Conservation (phyloP, 2,329 filamentous ascomycete species). For the Metarhizium sp. region DNA sequence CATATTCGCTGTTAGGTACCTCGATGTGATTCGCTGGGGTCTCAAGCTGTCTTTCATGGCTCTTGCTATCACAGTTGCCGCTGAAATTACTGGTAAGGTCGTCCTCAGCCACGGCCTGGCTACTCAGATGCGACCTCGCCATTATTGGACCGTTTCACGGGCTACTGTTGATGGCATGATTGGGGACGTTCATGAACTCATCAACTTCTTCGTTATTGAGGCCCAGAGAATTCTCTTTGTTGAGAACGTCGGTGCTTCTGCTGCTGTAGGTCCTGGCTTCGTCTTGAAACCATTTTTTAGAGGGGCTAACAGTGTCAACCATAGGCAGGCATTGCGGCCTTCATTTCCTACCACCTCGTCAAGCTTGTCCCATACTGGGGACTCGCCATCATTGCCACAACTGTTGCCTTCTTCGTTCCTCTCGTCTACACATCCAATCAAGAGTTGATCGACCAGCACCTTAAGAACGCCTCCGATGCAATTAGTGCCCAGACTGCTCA, state of each 20-base stretch:
- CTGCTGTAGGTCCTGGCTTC: slow-evolving; percentile 38
- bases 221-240: slow-evolving; percentile 58
- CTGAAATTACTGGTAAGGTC: slow-evolving; percentile 52
- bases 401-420: slow-evolving; percentile 51
- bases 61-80: slow-evolving; percentile 48
- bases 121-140: slow-evolving; percentile 56
- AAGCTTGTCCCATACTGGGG: slow-evolving; percentile 65
- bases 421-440: slow-evolving; percentile 59
- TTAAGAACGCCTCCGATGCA: slow-evolving; percentile 47
- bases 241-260: slow-evolving; percentile 54
- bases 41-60: slow-evolving; percentile 58
- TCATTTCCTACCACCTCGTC: slow-evolving; percentile 58
- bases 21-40: slow-evolving; percentile 55
- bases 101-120: slow-evolving; percentile 52
- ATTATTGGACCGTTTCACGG: slow-evolving; percentile 57
- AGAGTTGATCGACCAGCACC: slow-evolving; percentile 57
- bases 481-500: slow-evolving; percentile 55
- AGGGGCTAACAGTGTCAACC: slow-evolving; percentile 10
- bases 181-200: slow-evolving; percentile 56
- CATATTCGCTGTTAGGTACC: slow-evolving; percentile 56
- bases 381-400: slow-evolving; percentile 50
- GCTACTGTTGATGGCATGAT: slow-evolving; percentile 52
- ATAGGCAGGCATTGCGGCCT: slow-evolving; percentile 50
- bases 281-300: slow-evolving; percentile 6
- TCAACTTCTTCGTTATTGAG: slow-evolving; percentile 67